These are phyloP conservation scores for Gastrodia elata DNA, from an alignment of 106 monocot species.

Conservation along the genomic window DNA sequence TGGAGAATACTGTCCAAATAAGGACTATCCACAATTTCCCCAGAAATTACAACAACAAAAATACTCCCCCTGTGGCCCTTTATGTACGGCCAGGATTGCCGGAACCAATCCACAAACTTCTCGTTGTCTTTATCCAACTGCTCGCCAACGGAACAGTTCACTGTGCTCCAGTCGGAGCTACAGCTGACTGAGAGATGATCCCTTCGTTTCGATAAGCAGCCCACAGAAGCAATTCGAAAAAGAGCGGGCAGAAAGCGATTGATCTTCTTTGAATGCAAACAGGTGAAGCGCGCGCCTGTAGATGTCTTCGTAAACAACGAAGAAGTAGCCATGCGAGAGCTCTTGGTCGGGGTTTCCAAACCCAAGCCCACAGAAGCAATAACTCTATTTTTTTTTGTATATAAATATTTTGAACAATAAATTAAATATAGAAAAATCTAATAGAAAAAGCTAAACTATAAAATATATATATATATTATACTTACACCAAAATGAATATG, in stretches of 20 bases:
- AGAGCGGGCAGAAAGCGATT: not conserved
- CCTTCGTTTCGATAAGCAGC: not conserved
- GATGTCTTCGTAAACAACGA: not conserved
- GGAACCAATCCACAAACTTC: conserved; percentile 57
- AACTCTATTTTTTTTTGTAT: no score
- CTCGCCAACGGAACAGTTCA: not conserved
- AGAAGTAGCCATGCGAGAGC: not conserved
- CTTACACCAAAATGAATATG: no score
- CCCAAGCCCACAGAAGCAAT: no score
- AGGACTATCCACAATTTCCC: conserved; percentile 50
- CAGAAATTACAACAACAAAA: conserved; percentile 74
- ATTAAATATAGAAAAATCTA: no score
- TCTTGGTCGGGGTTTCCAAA: not conserved
- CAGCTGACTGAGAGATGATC: not conserved
- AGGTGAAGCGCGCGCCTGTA: not conserved
- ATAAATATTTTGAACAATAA: no score
- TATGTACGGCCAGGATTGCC: conserved; percentile 81
- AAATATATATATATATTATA: no score
- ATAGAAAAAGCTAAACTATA: no score
- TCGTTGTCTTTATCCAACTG: conserved; percentile 19
- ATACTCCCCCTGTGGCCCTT: conserved; percentile 74
- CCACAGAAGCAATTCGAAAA: not conserved
- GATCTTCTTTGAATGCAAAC: conserved; percentile 3
- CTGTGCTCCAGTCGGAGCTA: not conserved
- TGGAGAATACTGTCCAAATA: conserved; percentile 61